These are phyloP conservation scores for Boletus subcaerulescens DNA, from an alignment of 768 basidiomycete genomes.

Conservation along the genomic window DNA sequence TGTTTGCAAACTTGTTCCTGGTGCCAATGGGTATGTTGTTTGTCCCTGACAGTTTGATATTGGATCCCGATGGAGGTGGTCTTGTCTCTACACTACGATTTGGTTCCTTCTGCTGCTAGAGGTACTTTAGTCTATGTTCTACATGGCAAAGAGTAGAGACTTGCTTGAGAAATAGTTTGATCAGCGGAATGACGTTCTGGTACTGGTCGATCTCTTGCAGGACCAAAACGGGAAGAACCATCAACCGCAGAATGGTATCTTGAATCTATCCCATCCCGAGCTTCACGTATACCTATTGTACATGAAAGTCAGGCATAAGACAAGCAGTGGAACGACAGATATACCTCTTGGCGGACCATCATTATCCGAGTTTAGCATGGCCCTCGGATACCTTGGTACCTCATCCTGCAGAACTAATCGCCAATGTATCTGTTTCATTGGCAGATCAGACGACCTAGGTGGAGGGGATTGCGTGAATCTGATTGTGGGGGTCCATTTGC, in stretches of 20 bases:
- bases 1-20: slow-evolving; percentile 22
- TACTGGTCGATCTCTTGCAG: slow-evolving; percentile 15
- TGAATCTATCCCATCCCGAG: slow-evolving; percentile 15
- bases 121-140: not conserved
- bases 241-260: slow-evolving; percentile 20
- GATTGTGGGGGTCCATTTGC: slow-evolving; percentile 7
- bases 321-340: not conserved
- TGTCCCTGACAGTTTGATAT: slow-evolving; percentile 30
- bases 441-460: slow-evolving; percentile 20
- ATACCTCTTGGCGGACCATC: slow-evolving; percentile 18
- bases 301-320: not conserved
- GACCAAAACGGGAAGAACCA: slow-evolving; percentile 11
- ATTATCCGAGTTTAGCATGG: slow-evolving; percentile 31
- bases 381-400: slow-evolving; percentile 35
- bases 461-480: slow-evolving; percentile 15
- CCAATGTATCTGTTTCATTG: slow-evolving; percentile 12
- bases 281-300: slow-evolving; percentile 16
- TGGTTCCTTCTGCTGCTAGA: slow-evolving; percentile 18
- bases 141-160: not conserved
- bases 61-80: slow-evolving; percentile 12
- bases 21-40: slow-evolving; percentile 32
- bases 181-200: slow-evolving; percentile 22
- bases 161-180: slow-evolving; percentile 13
- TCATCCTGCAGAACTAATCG: slow-evolving; percentile 26
- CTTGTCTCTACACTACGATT: slow-evolving; percentile 13